Evolutionary conservation across 345 rosid genomes (phyloP), one percentile per base, ranked within the genome.

Genomic region (Hibiscus mutabilis): DNA sequence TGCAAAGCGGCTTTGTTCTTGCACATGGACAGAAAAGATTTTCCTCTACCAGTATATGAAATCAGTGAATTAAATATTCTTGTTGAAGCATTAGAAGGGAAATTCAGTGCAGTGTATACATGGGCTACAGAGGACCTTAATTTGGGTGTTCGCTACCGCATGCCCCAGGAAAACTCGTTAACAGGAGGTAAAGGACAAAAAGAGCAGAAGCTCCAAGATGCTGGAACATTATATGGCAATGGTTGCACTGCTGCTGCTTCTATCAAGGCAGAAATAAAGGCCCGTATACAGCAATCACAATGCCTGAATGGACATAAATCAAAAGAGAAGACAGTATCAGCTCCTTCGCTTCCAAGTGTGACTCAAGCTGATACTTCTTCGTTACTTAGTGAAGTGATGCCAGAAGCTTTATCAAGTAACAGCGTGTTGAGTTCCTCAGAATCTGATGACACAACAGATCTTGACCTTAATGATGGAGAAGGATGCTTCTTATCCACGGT

Each of bases 1-100:
- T 78, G 82, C 77, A 66, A 85, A 83, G 81, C 90, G 80, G 71
- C 87, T 86, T 46, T 91, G 97, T 68, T 79, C 79, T 31, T 91
- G 97, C 80, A 75, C 82, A 66, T 81, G 84, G 88, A 81, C 76
- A 24, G 74, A 62, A 44, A 88, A 77, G 84, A 78, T 82, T 47
- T 85, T 88, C 62, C 74, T 88, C 2, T 88, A 79, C 76, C 83
- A 89, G n/a, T n/a, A n/a, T 79, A 83, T 35, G 83, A 72, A 12
- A 79, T 83, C 10, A 73, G 76, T 1, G 89, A 91, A 80, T 72
- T 91, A 75, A 77, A 86, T 61, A 15, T 65, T 57, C 97, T 89
- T 52, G 66, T 83, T 37, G 89, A 89, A 68, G 91, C 88, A 14
- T 15, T 86, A 80, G 91, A 80, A 80, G 83, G 85, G 47, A 85